These are phyloP conservation scores for Vaccinium vitisidaea DNA, from an alignment of 148 eudicot species.

Conservation along the genomic window DNA sequence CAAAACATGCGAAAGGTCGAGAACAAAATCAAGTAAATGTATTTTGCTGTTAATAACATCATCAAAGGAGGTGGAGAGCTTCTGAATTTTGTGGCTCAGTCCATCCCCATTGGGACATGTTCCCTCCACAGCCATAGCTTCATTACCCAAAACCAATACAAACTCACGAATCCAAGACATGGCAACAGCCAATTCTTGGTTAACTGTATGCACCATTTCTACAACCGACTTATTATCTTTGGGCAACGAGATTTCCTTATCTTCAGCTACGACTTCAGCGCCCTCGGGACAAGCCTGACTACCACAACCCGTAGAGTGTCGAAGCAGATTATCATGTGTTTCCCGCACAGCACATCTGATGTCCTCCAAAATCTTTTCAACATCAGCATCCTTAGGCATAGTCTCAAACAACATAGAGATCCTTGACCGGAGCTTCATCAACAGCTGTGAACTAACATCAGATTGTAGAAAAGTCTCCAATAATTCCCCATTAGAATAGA, in stretches of 20 bases:
- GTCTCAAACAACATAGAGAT: constrained; percentile 59
- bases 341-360: constrained; percentile 55
- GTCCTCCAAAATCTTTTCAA: constrained; percentile 52
- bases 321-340: constrained; percentile 34
- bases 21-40: constrained; percentile 56
- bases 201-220: constrained; percentile 18
- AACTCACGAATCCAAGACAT: constrained; percentile 61
- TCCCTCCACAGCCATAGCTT: constrained; percentile 44
- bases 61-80: constrained; percentile 51
- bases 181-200: constrained; percentile 48
- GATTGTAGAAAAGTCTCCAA: constrained; percentile 19
- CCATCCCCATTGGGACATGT: constrained; percentile 43
- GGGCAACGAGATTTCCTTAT: constrained; percentile 42
- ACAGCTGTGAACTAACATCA: constrained; percentile 30
- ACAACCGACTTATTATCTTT: constrained; percentile 25
- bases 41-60: constrained; percentile 41
- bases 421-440: constrained; percentile 51
- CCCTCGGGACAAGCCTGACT: constrained; percentile 30
- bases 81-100: constrained; percentile 42
- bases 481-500: constrained; percentile 21
- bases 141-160: constrained; percentile 57
- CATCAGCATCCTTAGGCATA: constrained; percentile 52
- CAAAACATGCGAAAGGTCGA: constrained; percentile 65
- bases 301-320: constrained; percentile 31
- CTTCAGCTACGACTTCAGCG: constrained; percentile 26